Evolutionary conservation across 129 eudicot species (phyloP).

Genomic region (Tagetes erecta): DNA sequence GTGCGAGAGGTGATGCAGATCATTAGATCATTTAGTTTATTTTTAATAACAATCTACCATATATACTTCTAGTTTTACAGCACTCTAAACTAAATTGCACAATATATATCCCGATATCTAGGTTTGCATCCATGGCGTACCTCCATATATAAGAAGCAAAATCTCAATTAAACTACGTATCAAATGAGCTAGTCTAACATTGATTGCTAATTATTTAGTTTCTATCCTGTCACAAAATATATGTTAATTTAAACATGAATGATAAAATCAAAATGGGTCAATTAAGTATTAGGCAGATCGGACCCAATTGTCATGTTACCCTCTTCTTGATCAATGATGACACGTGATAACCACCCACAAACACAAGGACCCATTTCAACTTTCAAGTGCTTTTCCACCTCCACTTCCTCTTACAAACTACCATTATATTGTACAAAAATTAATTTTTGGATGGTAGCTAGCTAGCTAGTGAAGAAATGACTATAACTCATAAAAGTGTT

Average conservation of each 20-base stretch:
- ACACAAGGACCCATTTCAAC: slow-evolving; percentile 5
- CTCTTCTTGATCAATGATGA: slow-evolving; percentile 12
- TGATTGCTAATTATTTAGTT: no score
- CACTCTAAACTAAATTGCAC: no score
- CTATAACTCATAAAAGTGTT: background rate
- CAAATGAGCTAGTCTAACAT: no score
- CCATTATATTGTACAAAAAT: background rate
- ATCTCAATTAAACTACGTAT: no score
- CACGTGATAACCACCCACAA: slow-evolving; percentile 17
- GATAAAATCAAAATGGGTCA: background rate
- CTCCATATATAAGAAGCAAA: no score
- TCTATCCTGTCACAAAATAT: background rate
- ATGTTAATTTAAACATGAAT: background rate
- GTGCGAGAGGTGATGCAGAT: no score
- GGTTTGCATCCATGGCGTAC: no score
- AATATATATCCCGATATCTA: no score
- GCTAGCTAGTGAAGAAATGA: background rate
- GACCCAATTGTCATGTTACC: slow-evolving; percentile 10
- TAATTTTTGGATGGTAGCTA: background rate
- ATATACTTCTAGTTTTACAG: no score
- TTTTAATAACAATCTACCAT: no score
- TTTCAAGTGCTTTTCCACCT: slow-evolving; percentile 12
- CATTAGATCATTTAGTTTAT: no score
- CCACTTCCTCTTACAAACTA: background rate
- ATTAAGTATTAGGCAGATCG: background rate